Conservation (phyloP, 2,329 filamentous ascomycete species). For the Microsporum canis region DNA sequence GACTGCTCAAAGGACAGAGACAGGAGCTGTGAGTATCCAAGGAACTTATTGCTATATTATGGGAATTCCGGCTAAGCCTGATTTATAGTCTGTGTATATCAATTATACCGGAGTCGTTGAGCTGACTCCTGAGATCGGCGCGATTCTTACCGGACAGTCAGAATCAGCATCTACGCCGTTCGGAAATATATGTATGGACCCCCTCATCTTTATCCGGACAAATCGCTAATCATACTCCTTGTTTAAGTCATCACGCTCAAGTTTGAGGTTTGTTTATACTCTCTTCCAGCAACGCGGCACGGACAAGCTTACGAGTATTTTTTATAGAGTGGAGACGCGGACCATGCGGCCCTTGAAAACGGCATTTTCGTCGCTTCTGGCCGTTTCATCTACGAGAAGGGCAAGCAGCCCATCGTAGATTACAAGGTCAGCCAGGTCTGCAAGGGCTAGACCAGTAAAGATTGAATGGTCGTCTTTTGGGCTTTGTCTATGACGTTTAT, state of each 20-base stretch:
- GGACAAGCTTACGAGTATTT: neutral
- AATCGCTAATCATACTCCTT: neutral
- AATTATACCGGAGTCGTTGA: conserved; percentile 33
- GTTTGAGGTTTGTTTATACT: conserved; percentile 23
- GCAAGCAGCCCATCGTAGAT: conserved; percentile 29
- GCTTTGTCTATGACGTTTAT: neutral
- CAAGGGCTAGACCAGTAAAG: conserved; percentile 12
- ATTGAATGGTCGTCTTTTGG: neutral
- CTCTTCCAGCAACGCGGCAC: neutral
- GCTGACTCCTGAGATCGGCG: conserved; percentile 23
- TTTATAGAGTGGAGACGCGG: conserved; percentile 30
- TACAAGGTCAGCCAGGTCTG: conserved; percentile 34
- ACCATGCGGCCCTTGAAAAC: conserved; percentile 33
- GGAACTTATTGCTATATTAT: conserved; percentile 13
- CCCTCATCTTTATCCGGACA: neutral
- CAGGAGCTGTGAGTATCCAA: conserved; percentile 22
- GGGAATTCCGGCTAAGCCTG: neutral
- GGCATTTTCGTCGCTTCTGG: conserved; percentile 32
- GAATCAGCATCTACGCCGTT: conserved; percentile 28
- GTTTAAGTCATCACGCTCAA: conserved; percentile 27
- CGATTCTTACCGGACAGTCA: conserved; percentile 25
- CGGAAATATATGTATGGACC: conserved; percentile 30
- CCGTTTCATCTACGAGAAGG: conserved; percentile 29
- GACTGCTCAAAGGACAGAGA: conserved; percentile 20
- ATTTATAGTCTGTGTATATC: conserved; percentile 23